Conservation (phyloP, 2,329 filamentous ascomycete species). For the Fusarium oligoseptatum region DNA sequence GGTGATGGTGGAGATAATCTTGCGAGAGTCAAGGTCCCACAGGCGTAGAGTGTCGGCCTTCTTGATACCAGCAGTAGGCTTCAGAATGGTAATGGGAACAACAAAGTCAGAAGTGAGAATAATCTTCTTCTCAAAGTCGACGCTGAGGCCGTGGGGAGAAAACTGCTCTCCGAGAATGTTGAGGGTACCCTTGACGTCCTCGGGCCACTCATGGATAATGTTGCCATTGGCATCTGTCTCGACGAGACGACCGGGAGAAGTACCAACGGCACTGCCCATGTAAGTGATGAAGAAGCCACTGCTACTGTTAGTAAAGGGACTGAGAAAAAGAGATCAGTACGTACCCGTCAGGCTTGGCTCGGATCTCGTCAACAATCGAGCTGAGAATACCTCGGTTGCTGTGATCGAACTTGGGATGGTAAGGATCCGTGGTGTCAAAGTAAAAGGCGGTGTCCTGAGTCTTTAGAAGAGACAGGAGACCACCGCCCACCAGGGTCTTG, state of each 20-base stretch:
- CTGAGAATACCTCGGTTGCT: conserved; percentile 70
- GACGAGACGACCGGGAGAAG: conserved; percentile 69
- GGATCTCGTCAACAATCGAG: conserved; percentile 73
- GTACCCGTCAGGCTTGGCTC: conserved; percentile 71
- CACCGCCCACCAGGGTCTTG: conserved; percentile 69
- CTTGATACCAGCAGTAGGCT: conserved; percentile 67
- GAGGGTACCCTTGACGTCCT: conserved; percentile 65
- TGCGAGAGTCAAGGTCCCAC: conserved; percentile 66
- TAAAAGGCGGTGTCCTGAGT: conserved; percentile 73
- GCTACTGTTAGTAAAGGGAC: neutral
- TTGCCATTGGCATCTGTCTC: conserved; percentile 71
- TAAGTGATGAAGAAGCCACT: conserved; percentile 72
- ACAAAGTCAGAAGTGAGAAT: conserved; percentile 75
- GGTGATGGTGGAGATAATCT: conserved; percentile 71
- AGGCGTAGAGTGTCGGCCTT: conserved; percentile 70
- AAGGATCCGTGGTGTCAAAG: conserved; percentile 71
- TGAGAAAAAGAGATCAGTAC: neutral
- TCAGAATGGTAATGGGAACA: conserved; percentile 71
- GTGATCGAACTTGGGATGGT: conserved; percentile 70
- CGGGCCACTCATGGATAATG: conserved; percentile 73
- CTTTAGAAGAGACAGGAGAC: conserved; percentile 70
- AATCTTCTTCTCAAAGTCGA: conserved; percentile 69
- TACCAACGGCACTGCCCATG: conserved; percentile 71
- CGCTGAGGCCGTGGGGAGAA: conserved; percentile 69
- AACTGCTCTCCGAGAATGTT: conserved; percentile 73